phyloP scores from a whole-genome alignment of 768 basidiomycete genomes.

The Lactarius quietus region DNA sequence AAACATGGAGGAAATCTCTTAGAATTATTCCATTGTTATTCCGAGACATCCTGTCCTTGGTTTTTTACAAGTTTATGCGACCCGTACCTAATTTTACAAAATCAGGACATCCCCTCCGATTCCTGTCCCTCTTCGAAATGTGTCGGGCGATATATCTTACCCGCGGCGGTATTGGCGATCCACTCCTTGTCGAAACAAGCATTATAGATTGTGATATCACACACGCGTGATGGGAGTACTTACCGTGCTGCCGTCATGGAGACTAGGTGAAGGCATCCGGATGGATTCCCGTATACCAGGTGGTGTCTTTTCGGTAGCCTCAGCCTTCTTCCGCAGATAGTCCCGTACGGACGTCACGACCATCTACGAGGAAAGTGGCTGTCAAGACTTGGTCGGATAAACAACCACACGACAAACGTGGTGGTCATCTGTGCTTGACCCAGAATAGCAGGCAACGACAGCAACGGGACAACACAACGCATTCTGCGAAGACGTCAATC shows the following conservation, averaged over 20 bases:
- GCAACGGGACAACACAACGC: slow-evolving; percentile 82
- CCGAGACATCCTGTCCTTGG: background rate
- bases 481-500: slow-evolving; percentile 45
- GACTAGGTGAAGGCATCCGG: slow-evolving; percentile 26
- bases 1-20: slow-evolving; percentile 11
- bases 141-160: slow-evolving; percentile 25
- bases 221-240: slow-evolving; percentile 1
- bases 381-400: slow-evolving; percentile 1
- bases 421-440: slow-evolving; percentile 78
- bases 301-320: slow-evolving; percentile 25
- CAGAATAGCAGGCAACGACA: slow-evolving; percentile 74
- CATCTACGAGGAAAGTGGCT: slow-evolving; percentile 40
- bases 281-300: slow-evolving; percentile 15
- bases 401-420: slow-evolving; percentile 44
- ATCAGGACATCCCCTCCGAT: slow-evolving; percentile 16
- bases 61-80: background rate
- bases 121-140: slow-evolving; percentile 24
- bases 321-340: slow-evolving; percentile 58
- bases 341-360: slow-evolving; percentile 64
- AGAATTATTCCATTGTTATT: slow-evolving; percentile 5
- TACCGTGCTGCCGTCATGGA: slow-evolving; percentile 22
- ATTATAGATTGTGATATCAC: background rate
- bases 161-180: slow-evolving; percentile 17
- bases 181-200: slow-evolving; percentile 14
- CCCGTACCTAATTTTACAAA: slow-evolving; percentile 8